Conservation (phyloP, 2,329 filamentous ascomycete species). For the Aspergillus proliferans region DNA sequence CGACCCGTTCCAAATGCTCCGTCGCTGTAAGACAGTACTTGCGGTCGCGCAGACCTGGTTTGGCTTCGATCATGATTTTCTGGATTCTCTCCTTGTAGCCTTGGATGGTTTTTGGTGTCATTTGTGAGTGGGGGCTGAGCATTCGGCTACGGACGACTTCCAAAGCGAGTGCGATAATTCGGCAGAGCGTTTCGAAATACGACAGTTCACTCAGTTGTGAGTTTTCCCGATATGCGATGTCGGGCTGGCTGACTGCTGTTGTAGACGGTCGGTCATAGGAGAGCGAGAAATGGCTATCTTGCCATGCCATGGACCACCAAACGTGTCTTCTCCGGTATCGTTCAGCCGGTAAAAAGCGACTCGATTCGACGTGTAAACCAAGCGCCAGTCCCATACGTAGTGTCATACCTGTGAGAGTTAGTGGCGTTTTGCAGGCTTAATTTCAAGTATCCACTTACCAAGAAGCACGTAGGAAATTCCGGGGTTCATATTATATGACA, state of each 20-base stretch:
- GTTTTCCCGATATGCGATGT: conserved; percentile 45
- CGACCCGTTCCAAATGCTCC: conserved; percentile 56
- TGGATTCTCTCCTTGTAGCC: conserved; percentile 53
- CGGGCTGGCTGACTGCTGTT: conserved; percentile 47
- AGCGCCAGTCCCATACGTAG: conserved; percentile 56
- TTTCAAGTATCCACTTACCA: conserved; percentile 22
- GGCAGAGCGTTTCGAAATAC: conserved; percentile 55
- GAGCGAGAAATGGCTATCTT: conserved; percentile 58
- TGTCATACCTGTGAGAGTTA: conserved; percentile 44
- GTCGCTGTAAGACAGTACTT: conserved; percentile 35
- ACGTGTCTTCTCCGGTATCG: conserved; percentile 40
- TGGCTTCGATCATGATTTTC: conserved; percentile 52
- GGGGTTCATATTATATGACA: conserved; percentile 60
- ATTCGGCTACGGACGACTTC: conserved; percentile 56
- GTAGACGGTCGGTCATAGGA: conserved; percentile 57
- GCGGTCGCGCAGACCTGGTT: conserved; percentile 51
- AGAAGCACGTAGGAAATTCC: conserved; percentile 58
- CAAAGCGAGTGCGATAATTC: conserved; percentile 47
- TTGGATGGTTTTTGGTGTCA: conserved; percentile 50
- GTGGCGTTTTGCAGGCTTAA: not conserved
- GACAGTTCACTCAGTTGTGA: conserved; percentile 45
- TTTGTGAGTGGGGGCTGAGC: conserved; percentile 47
- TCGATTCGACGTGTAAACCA: conserved; percentile 54
- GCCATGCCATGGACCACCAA: conserved; percentile 59
- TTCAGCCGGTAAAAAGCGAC: conserved; percentile 46